phyloP scores from a whole-genome alignment of 352 stramenopile species.

The Globisporangium camurandrum region DNA sequence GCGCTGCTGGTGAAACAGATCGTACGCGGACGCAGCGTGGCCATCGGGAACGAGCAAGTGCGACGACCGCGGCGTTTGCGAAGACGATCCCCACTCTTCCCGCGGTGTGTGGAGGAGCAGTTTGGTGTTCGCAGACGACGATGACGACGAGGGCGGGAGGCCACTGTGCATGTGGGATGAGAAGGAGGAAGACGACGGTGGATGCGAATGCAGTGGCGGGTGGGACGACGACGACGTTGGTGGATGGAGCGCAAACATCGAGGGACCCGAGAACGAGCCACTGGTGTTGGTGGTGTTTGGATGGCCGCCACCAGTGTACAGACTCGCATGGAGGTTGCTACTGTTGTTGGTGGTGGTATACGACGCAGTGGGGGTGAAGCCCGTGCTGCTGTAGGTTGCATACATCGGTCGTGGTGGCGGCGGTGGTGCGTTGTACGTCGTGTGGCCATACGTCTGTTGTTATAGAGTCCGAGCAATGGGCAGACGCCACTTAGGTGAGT shows the following conservation, averaged over 20 bases:
- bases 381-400: not conserved
- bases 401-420: constrained; percentile 15
- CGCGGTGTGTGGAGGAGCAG: constrained; percentile 60
- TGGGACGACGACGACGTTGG: too few species aligned
- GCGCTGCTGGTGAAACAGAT: constrained; percentile 82
- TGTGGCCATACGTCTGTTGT: too few species aligned
- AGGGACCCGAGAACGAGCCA: constrained; percentile 8
- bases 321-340: not conserved
- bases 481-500: too few species aligned
- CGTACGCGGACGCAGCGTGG: constrained; percentile 76
- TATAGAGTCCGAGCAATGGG: not conserved
- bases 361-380: constrained; percentile 1
- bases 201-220: constrained; percentile 6
- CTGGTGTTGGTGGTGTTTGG: not conserved
- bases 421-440: not conserved
- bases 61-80: constrained; percentile 73
- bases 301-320: too few species aligned
- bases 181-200: not conserved
- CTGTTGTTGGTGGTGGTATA: not conserved
- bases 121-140: constrained; percentile 22
- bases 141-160: constrained; percentile 34
- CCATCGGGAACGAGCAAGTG: constrained; percentile 78
- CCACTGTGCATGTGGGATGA: constrained; percentile 24
- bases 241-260: too few species aligned
- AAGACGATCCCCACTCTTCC: constrained; percentile 85